These are phyloP conservation scores for Cyclotella distinguenda DNA, from an alignment of 108 stramenopile genomes.

Conservation along the genomic window DNA sequence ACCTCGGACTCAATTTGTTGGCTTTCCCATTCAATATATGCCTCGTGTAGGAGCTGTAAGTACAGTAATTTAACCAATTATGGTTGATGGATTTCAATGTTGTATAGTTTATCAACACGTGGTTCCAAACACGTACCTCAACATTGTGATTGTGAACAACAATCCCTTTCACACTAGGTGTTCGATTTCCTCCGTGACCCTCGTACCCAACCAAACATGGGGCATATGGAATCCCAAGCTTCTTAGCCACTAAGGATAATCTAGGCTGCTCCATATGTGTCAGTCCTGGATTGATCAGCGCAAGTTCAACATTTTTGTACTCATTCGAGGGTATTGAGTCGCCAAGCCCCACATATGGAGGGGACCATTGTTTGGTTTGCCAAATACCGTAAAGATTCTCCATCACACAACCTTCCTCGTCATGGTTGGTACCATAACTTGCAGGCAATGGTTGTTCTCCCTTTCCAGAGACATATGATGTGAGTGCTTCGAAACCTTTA, in stretches of 20 bases:
- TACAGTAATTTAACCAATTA: too few relatives aligned
- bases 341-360: slow-evolving; percentile 58
- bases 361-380: slow-evolving; percentile 80
- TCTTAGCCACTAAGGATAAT: slow-evolving; percentile 66
- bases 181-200: slow-evolving; percentile 74
- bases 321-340: slow-evolving; percentile 81
- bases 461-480: slow-evolving; percentile 55
- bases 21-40: slow-evolving; percentile 62
- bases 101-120: too few relatives aligned
- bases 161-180: slow-evolving; percentile 77
- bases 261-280: slow-evolving; percentile 65
- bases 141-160: slow-evolving; percentile 84
- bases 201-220: slow-evolving; percentile 89
- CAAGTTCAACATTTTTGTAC: slow-evolving; percentile 77
- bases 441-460: slow-evolving; percentile 36
- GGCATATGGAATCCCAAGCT: slow-evolving; percentile 79
- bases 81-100: too few relatives aligned
- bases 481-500: slow-evolving; percentile 62
- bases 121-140: too few relatives aligned
- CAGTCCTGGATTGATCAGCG: slow-evolving; percentile 81
- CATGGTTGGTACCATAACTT: slow-evolving; percentile 18
- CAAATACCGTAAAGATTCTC: slow-evolving; percentile 72
- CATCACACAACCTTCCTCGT: slow-evolving; percentile 47
- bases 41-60: slow-evolving; percentile 73
- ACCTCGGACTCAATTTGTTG: slow-evolving; percentile 57